Conservation (phyloP, 1,284 basidiomycete species). For the Marasmius sp. region DNA sequence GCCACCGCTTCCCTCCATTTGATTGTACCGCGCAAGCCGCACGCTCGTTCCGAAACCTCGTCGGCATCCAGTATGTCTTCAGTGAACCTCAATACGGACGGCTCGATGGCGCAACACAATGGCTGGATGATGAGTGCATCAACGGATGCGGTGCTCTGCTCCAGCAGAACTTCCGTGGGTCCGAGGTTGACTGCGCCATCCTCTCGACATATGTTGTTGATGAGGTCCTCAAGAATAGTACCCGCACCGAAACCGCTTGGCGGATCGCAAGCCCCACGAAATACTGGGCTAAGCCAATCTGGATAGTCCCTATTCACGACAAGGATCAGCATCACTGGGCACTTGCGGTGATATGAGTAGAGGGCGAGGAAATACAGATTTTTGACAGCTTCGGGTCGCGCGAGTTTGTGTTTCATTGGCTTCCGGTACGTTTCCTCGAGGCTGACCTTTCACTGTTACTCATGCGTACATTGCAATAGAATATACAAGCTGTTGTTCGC, state of each 20-base stretch:
- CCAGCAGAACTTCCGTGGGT: background rate
- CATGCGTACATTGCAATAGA: too few species aligned
- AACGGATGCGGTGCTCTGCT: background rate
- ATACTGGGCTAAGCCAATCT: background rate
- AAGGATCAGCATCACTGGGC: background rate
- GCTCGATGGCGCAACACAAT: too few species aligned
- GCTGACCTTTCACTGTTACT: too few species aligned
- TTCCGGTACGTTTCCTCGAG: too few species aligned
- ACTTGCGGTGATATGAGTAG: background rate
- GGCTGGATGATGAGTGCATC: too few species aligned
- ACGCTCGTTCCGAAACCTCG: too few species aligned
- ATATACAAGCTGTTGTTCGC: too few species aligned
- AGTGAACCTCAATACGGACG: too few species aligned
- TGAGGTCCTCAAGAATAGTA: background rate
- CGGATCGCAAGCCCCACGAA: background rate
- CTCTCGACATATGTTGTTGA: background rate
- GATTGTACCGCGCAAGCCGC: too few species aligned
- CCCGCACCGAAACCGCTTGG: background rate
- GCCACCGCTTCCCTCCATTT: too few species aligned
- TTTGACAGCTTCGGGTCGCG: background rate
- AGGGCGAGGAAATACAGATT: background rate
- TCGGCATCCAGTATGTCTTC: background rate
- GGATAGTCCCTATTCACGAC: background rate
- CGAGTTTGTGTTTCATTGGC: too few species aligned
- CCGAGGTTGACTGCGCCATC: background rate